Percentiles rank a stretch among this genome's conserved stretches.
These are phyloP conservation scores for Amniculicola lignicola DNA, from an alignment of 495 filamentous ascomycete species.

Conservation along the genomic window DNA sequence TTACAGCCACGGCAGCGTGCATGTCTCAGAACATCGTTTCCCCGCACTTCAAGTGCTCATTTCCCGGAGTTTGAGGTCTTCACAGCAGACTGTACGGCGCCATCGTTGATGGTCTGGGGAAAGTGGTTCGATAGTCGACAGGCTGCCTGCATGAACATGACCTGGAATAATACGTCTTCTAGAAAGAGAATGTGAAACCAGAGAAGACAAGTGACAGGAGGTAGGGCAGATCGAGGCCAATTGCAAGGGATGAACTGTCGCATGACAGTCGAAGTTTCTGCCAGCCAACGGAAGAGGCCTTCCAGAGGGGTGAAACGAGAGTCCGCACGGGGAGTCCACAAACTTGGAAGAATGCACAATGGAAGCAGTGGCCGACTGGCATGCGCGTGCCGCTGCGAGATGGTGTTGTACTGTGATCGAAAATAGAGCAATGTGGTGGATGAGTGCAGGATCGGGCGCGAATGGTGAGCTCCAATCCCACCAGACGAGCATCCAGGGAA, in stretches of 20 bases:
- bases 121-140: background rate
- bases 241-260: slow-evolving; percentile 6
- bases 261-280: background rate
- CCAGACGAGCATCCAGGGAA: background rate
- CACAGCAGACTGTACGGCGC: background rate
- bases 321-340: no score
- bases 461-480: no score
- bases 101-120: background rate
- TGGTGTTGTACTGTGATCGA: no score
- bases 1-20: background rate
- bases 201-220: slow-evolving; percentile 6
- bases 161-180: slow-evolving; percentile 11
- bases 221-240: background rate
- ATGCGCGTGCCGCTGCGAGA: no score
- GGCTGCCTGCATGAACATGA: slow-evolving; percentile 18
- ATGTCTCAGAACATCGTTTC: background rate
- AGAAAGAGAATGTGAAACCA: slow-evolving; percentile 20
- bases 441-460: no score
- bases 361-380: no score
- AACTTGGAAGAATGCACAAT: no score
- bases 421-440: no score
- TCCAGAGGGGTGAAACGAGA: background rate
- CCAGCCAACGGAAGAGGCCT: background rate
- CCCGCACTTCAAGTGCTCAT: background rate
- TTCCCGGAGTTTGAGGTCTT: background rate